Evolutionary conservation across 345 rosid genomes (phyloP).

Genomic region (Aegle marmelos): DNA sequence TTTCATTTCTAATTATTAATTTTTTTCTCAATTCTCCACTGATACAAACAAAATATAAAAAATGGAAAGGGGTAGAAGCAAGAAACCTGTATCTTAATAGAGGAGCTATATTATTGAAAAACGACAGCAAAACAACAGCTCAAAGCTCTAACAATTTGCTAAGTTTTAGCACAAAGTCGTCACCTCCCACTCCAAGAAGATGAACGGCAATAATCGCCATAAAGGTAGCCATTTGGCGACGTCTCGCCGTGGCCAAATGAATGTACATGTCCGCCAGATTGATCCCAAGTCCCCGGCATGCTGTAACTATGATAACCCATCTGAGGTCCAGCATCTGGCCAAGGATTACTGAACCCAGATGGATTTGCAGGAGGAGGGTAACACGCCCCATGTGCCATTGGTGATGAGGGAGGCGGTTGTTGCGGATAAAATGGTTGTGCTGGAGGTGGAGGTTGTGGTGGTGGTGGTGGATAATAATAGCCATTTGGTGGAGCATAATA

Average conservation of each 20-base stretch:
- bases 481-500: constrained; percentile 8
- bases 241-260: constrained; percentile 2
- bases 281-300: constrained; percentile 12
- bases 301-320: constrained; percentile 8
- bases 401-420: constrained; percentile 10
- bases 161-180: neutral
- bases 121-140: constrained; percentile 6
- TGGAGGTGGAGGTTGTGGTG: neutral
- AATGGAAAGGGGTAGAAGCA: neutral
- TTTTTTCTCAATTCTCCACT: neutral
- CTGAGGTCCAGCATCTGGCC: constrained; percentile 9
- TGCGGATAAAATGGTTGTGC: neutral
- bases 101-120: neutral
- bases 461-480: constrained; percentile 15
- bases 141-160: constrained; percentile 1
- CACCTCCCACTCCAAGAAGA: constrained; percentile 37
- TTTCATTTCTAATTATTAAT: neutral
- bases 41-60: neutral
- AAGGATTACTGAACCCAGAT: neutral
- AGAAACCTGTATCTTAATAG: neutral
- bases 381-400: constrained; percentile 7
- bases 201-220: neutral
- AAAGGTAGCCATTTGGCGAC: constrained; percentile 3
- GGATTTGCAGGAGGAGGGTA: constrained; percentile 12
- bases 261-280: neutral